Conservation (phyloP, 306 rosid genomes). For the Corylus americana region DNA sequence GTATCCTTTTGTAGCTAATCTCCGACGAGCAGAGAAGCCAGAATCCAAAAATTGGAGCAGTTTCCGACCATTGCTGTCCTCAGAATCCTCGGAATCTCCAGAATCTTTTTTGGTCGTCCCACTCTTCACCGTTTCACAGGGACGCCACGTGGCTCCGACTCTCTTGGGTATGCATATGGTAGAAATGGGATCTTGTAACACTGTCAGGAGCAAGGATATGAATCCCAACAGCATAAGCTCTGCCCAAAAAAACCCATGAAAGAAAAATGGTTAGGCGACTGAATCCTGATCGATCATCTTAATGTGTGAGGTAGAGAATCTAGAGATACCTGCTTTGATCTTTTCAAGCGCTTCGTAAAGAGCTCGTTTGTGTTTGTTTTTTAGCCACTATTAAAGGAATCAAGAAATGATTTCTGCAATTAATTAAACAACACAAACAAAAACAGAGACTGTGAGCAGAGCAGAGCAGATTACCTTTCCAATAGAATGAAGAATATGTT, state of each 20-base stretch:
- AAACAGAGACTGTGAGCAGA: no score
- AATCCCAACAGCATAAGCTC: constrained; percentile 69
- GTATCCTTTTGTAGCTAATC: constrained; percentile 32
- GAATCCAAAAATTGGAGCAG: constrained; percentile 30
- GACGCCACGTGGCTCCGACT: constrained; percentile 39
- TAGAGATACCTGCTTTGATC: constrained; percentile 43
- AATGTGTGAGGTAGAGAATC: neutral
- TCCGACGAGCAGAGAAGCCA: constrained; percentile 33
- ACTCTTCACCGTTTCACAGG: neutral
- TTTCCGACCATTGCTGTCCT: constrained; percentile 9
- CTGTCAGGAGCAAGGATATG: constrained; percentile 47
- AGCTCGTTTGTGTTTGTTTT: constrained; percentile 39
- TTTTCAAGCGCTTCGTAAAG: constrained; percentile 57
- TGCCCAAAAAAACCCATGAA: neutral
- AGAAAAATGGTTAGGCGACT: constrained; percentile 2
- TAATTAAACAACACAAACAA: neutral
- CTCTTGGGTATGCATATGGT: constrained; percentile 37
- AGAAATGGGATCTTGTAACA: constrained; percentile 30
- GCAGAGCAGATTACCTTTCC: constrained; percentile 36
- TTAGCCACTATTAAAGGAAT: constrained; percentile 40
- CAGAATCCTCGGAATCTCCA: neutral
- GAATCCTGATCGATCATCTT: no score
- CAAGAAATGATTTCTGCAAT: neutral
- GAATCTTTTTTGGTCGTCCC: neutral
- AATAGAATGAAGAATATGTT: constrained; percentile 45